These are phyloP conservation scores for Piper longum DNA, from an alignment of 164 flowering plant genomes.

Conservation along the genomic window DNA sequence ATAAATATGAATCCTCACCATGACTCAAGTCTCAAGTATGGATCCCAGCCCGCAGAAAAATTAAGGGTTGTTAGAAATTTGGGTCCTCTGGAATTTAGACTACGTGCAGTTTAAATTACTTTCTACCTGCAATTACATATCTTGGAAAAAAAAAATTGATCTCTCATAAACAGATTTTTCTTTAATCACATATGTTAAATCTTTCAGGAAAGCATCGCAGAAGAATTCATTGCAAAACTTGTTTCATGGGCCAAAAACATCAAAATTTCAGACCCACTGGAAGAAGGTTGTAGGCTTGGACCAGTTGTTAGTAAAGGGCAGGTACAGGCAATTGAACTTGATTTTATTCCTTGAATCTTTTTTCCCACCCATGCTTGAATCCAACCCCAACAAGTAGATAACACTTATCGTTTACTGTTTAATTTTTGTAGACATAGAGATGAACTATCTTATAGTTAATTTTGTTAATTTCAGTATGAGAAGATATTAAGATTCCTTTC, in stretches of 20 bases:
- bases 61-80: no score
- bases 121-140: not conserved
- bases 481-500: constrained; percentile 66
- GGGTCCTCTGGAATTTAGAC: not conserved
- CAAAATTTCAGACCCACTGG: constrained; percentile 86
- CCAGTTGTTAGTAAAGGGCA: constrained; percentile 87
- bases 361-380: not conserved
- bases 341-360: not conserved
- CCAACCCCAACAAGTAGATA: no score
- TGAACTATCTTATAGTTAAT: not conserved
- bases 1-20: no score
- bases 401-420: no score
- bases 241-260: constrained; percentile 65
- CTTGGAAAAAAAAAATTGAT: not conserved
- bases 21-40: no score
- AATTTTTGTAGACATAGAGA: not conserved
- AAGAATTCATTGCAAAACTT: constrained; percentile 55
- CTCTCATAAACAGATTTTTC: not conserved
- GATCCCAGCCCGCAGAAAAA: no score
- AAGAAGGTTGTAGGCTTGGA: constrained; percentile 94
- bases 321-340: constrained; percentile 21
- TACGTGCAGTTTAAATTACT: no score
- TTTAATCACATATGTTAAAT: constrained; percentile 3
- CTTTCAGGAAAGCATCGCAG: constrained; percentile 71
- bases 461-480: constrained; percentile 53